A percentile compares a stretch with the other conserved stretches of the same genome.
phyloP scores from a whole-genome alignment of 2,329 filamentous ascomycete species.

The Talaromyces atroroseus region DNA sequence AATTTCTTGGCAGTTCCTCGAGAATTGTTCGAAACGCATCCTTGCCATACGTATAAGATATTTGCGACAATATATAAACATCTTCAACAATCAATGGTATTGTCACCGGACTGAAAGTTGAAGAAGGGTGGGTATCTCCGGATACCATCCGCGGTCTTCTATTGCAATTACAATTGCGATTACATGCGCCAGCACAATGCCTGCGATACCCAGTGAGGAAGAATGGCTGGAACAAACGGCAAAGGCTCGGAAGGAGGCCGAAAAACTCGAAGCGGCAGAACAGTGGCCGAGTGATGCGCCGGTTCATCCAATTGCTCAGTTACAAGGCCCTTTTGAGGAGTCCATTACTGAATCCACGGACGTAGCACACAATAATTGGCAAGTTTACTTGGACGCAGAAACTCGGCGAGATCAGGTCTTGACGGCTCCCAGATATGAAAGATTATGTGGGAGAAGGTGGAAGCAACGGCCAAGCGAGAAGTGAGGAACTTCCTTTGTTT shows the following conservation, averaged over 20 bases:
- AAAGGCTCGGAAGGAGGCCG: conserved; percentile 11
- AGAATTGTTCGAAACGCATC: neutral
- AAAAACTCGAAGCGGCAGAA: neutral
- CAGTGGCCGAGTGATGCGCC: conserved; percentile 20
- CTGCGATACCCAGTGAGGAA: conserved; percentile 11
- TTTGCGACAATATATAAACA: neutral
- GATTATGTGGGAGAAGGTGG: conserved; percentile 70
- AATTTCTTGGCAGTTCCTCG: neutral
- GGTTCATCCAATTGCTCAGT: conserved; percentile 36
- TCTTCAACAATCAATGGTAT: neutral
- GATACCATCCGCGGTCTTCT: conserved; percentile 4
- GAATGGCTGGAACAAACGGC: conserved; percentile 14
- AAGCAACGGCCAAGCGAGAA: conserved; percentile 64
- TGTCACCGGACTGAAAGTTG: neutral
- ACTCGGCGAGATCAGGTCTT: conserved; percentile 61
- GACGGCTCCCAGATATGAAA: conserved; percentile 62
- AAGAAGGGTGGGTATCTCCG: conserved; percentile 4
- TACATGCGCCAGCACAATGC: conserved; percentile 8
- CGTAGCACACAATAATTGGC: conserved; percentile 20
- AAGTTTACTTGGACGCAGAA: conserved; percentile 34
- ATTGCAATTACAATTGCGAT: neutral
- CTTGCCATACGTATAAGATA: neutral
- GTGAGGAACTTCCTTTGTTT: conserved; percentile 17
- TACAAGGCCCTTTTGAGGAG: conserved; percentile 43
- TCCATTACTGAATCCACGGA: conserved; percentile 37